Base-by-base conservation (phyloP, 106 monocot genomes). In the Amphibolis antarctica region DNA sequence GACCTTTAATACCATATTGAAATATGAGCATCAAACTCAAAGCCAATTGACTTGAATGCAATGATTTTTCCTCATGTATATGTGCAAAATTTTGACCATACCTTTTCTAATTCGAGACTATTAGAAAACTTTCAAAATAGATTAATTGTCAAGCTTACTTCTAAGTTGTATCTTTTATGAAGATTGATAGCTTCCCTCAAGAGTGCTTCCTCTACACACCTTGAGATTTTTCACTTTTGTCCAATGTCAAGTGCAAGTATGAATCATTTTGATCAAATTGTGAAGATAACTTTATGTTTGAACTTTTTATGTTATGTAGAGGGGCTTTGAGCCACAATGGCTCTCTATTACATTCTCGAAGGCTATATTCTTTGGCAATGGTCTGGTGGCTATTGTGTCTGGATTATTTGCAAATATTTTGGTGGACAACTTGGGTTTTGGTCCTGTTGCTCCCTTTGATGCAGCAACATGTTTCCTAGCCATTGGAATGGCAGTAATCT, bases 291-390 rank as follows among this genome's bases (percentile, higher is more conserved):
- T 36, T n/a, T n/a, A n/a, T n/a, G 36, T 36, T 36, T n/a, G n/a
- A n/a, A n/a, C 4, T 36, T n/a, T n/a, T n/a, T 71, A 28, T 55
- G 50, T 48, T 52, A 11, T 79, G 20, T 80, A 98, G 96, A 98
- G 90, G 66, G 84, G 90, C 22, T 98, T 98, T 73, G 96, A 98
- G 25, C 68, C 86, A 63, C 90, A 98, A 48, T 98, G 96, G 96
- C 75, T 98, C 49, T 98, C 96, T 10, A 55, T 98, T 24, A 98
- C 87, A 44, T 96, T 98, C 82, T 98, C 96, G 22, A 98, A 98
- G 79, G 96, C 96, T 42, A 98, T 98, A 73, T 91, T 98, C 69
- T 85, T 98, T 77, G 96, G 96, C 18, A 98, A 98, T 82, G 96
- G 96, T 58, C 78, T 98, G 7, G 29, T 90, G 46, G 96, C 96